Evolutionary conservation across 2,329 filamentous ascomycete genomes (phyloP), one percentile per base, ranked within the genome.

Genomic region (Ceratocystis alfenasii): DNA sequence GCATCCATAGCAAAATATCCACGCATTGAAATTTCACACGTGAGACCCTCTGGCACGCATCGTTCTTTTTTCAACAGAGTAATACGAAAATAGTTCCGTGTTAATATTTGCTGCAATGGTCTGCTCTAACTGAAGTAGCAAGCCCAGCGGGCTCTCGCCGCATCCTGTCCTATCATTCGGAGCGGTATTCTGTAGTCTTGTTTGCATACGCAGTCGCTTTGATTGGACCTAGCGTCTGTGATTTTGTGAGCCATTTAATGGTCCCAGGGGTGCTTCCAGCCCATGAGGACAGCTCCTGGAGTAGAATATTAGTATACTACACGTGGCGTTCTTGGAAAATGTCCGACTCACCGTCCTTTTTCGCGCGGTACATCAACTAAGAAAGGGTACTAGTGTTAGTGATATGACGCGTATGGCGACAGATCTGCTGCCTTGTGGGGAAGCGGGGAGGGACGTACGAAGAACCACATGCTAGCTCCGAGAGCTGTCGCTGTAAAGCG

Each of bases 401-500:
- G 7, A 3, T 25, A 22, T 2, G n/a, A 48, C 8, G 36, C 3
- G 41, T 53, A 6, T 33, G 28, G 20, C 28, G 28, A 30, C 7
- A 41, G 12, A 10, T n/a, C 4, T 22, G 6, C n/a, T 1, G 41
- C 12, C 48, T 28, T 59, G 50, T 5, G 1, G 20, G 33, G n/a
- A n/a, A 22, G 53, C 4, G 7, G 53, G 2, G 41, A 17, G 20
- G 6, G 66, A 80, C 88, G 74, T 84, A 97, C 92, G 77, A 94
- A 99, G 79, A 99, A 97, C 94, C 94, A 99, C 94, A 97, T 99
- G 78, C 88, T 89, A 65, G 94, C 94, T 71, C 91, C 89, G 69
- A 99, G 81, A 69, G 87, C 89, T 57, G 90, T 96, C 60, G 89
- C 93, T 67, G 87, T 83, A 76, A 93, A 88, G 74, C 90, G 85